Evolutionary conservation across 2,329 filamentous ascomycete species (phyloP).

Genomic region (Diaporthe citri): DNA sequence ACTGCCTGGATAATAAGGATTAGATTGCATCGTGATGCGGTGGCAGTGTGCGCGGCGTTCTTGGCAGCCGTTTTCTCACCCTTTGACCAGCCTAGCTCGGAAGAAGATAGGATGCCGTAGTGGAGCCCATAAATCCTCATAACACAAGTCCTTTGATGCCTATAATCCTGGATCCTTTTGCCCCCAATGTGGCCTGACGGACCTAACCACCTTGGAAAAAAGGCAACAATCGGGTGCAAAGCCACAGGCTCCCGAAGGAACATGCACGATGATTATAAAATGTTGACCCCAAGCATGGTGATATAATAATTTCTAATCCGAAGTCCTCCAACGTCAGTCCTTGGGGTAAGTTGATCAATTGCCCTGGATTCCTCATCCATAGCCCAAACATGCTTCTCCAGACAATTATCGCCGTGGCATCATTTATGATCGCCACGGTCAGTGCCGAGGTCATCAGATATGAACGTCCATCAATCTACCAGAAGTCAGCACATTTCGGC

Average conservation of each 20-base stretch:
- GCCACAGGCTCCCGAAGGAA: background rate
- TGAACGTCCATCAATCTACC: conserved; percentile 9
- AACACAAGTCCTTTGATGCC: background rate
- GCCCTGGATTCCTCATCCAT: too few species aligned
- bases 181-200: background rate
- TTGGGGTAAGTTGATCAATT: background rate
- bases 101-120: background rate
- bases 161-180: conserved; percentile 12
- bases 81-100: background rate
- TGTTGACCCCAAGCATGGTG: background rate
- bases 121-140: background rate
- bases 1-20: background rate
- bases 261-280: background rate
- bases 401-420: background rate
- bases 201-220: too few species aligned
- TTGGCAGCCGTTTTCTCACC: background rate
- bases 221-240: background rate
- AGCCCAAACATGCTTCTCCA: background rate
- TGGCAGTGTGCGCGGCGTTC: background rate
- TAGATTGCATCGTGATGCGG: too few species aligned
- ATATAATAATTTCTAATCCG: background rate
- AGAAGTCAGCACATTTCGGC: conserved; percentile 12
- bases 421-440: background rate
- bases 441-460: conserved; percentile 11
- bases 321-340: background rate